A percentile compares a stretch with the other conserved stretches of the same genome.
Conservation (phyloP, 1,284 basidiomycete genomes). For the Boletus mariae region DNA sequence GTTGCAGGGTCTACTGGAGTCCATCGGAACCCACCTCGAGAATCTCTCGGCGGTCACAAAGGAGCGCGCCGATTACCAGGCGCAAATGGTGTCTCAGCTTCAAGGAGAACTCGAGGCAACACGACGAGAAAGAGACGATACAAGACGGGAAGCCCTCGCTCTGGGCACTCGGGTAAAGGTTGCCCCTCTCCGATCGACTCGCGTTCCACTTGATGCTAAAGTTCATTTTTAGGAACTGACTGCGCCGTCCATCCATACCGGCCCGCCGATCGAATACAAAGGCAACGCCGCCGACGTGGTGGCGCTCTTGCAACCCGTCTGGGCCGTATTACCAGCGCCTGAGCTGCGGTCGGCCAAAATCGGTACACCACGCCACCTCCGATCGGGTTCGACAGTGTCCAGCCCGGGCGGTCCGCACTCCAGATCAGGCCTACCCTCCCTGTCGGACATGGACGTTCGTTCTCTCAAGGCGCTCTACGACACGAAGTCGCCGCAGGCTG, state of each 20-base stretch:
- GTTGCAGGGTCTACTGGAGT: slow-evolving; percentile 47
- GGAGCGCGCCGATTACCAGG: slow-evolving; percentile 42
- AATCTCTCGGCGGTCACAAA: slow-evolving; percentile 51
- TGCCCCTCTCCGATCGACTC: slow-evolving; percentile 11
- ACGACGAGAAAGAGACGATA: slow-evolving; percentile 52
- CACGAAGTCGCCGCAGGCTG: slow-evolving; percentile 37
- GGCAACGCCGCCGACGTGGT: slow-evolving; percentile 59
- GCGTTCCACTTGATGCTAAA: slow-evolving; percentile 6
- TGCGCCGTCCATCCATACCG: slow-evolving; percentile 22
- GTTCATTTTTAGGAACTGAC: slow-evolving; percentile 19
- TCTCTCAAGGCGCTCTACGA: slow-evolving; percentile 74
- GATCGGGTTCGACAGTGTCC: slow-evolving; percentile 38
- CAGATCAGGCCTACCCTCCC: slow-evolving; percentile 40
- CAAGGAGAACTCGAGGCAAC: slow-evolving; percentile 56
- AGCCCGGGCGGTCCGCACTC: slow-evolving; percentile 31
- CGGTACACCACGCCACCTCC: slow-evolving; percentile 44
- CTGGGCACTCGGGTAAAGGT: slow-evolving; percentile 48
- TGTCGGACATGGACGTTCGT: slow-evolving; percentile 78
- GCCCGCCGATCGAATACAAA: slow-evolving; percentile 40
- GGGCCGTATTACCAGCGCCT: slow-evolving; percentile 76
- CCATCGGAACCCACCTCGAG: slow-evolving; percentile 54
- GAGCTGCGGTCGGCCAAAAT: slow-evolving; percentile 71
- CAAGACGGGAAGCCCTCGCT: slow-evolving; percentile 42
- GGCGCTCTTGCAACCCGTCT: slow-evolving; percentile 67
- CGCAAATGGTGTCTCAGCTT: slow-evolving; percentile 50